A percentile compares a stretch with the other conserved stretches of the same genome.
These are phyloP conservation scores for Metschnikowia arizonensis DNA, from an alignment of 805 yeast genomes.

Conservation along the genomic window DNA sequence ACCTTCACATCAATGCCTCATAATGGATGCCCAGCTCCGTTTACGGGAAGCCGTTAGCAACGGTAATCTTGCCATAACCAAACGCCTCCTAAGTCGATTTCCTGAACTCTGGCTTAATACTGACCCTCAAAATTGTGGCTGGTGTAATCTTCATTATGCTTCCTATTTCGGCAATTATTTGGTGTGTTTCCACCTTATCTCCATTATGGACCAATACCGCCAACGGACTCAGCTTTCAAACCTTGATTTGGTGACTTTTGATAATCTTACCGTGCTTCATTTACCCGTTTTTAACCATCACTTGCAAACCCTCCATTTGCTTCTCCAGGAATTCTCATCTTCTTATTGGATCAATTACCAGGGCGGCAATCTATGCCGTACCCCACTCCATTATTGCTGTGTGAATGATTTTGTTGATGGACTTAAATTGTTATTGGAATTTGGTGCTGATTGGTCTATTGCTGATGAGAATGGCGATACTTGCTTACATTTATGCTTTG, in stretches of 20 bases:
- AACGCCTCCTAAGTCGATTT: conserved; percentile 59
- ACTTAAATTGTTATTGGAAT: conserved; percentile 57
- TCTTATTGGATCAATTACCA: conserved; percentile 52
- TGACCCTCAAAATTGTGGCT: conserved; percentile 63
- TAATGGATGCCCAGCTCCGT: conserved; percentile 26
- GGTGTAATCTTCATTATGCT: conserved; percentile 82
- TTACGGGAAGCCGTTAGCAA: conserved; percentile 63
- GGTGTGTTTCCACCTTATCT: conserved; percentile 56
- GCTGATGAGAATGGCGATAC: conserved; percentile 34
- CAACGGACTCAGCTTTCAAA: conserved; percentile 8
- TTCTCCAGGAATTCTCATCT: conserved; percentile 49
- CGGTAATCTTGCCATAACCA: conserved; percentile 61
- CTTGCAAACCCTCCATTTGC: conserved; percentile 66
- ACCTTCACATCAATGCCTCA: not conserved
- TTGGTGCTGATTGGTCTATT: conserved; percentile 53
- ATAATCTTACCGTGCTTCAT: conserved; percentile 65
- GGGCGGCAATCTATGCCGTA: conserved; percentile 42
- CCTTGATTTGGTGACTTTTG: conserved; percentile 45
- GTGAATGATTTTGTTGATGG: conserved; percentile 58
- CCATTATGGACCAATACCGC: conserved; percentile 32
- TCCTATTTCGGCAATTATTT: conserved; percentile 68
- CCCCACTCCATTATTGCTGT: conserved; percentile 70
- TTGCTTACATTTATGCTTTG: conserved; percentile 44
- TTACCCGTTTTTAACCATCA: conserved; percentile 55
- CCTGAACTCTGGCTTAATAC: conserved; percentile 68